A percentile compares a stretch with the other conserved stretches of the same genome.
phyloP scores from a whole-genome alignment of 768 basidiomycete species.

The Kwoniella mangroviensis region DNA sequence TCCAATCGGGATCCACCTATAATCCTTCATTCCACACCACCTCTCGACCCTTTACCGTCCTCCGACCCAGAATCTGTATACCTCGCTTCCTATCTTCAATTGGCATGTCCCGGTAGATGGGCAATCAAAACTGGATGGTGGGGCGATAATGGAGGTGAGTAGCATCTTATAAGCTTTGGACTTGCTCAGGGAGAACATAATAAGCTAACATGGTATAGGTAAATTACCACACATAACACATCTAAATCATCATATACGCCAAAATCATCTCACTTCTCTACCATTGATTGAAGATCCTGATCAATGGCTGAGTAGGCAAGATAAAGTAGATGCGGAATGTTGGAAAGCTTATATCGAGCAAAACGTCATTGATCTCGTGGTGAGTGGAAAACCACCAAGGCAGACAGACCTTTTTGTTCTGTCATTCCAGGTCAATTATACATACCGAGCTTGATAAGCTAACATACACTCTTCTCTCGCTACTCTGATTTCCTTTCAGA shows the following conservation, averaged over 20 bases:
- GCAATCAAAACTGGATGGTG: constrained; percentile 29
- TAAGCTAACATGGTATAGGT: constrained; percentile 23
- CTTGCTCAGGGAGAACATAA: neutral
- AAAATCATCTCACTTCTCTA: constrained; percentile 31
- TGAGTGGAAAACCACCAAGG: no score
- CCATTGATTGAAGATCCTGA: constrained; percentile 37
- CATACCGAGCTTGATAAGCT: no score
- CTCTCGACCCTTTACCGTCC: constrained; percentile 31
- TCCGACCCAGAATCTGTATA: constrained; percentile 42
- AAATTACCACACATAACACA: constrained; percentile 43
- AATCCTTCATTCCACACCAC: constrained; percentile 38
- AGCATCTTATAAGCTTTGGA: no score
- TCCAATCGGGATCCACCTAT: constrained; percentile 13
- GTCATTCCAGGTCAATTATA: neutral
- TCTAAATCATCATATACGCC: constrained; percentile 29
- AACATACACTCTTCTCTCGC: no score
- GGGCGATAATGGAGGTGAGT: constrained; percentile 35
- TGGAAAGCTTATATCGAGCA: constrained; percentile 50
- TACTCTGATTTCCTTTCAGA: no score
- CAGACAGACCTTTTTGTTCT: no score
- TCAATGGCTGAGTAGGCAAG: constrained; percentile 19
- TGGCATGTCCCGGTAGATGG: constrained; percentile 37
- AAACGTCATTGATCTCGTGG: constrained; percentile 43
- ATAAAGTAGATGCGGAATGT: constrained; percentile 28
- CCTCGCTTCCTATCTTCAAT: constrained; percentile 33